Evolutionary conservation across 1,139 yeast genomes (phyloP).

Genomic region (Magnusiomyces paraingens): DNA sequence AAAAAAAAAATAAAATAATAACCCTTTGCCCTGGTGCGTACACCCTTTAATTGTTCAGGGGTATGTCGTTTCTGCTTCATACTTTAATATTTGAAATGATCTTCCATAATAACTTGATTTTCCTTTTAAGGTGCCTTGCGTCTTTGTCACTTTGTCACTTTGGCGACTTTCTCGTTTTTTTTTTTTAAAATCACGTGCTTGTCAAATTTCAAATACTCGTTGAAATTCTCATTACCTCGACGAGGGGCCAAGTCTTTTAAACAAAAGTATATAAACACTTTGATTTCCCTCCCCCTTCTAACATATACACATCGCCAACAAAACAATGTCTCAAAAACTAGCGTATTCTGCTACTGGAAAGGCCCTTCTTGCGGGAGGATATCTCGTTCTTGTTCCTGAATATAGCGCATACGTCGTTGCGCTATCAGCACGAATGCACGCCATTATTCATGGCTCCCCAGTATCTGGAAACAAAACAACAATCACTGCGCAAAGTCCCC

Average conservation of each 20-base stretch:
- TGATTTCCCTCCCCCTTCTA: background rate
- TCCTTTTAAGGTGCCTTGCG: background rate
- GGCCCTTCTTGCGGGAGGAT: conserved; percentile 91
- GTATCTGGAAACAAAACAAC: conserved; percentile 18
- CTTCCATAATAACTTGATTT: background rate
- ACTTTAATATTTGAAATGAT: too few relatives aligned
- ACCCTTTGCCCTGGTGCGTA: too few relatives aligned
- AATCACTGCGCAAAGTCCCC: conserved; percentile 64
- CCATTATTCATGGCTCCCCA: conserved; percentile 39
- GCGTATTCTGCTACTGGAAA: conserved; percentile 90
- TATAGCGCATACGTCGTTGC: conserved; percentile 82
- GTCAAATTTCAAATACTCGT: background rate
- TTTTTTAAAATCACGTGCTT: background rate
- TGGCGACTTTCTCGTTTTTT: background rate
- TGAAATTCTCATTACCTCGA: background rate
- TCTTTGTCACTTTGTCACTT: background rate
- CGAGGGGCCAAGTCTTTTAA: too few relatives aligned
- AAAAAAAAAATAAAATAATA: too few relatives aligned
- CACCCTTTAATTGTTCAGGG: too few relatives aligned
- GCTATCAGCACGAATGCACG: conserved; percentile 84
- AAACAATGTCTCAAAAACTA: conserved; percentile 9
- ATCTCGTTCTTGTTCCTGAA: conserved; percentile 72
- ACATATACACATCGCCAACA: too few relatives aligned
- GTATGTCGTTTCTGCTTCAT: too few relatives aligned
- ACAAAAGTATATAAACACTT: background rate